phyloP scores from a whole-genome alignment of 441 rosid species.

The Adansonia grandidieri region DNA sequence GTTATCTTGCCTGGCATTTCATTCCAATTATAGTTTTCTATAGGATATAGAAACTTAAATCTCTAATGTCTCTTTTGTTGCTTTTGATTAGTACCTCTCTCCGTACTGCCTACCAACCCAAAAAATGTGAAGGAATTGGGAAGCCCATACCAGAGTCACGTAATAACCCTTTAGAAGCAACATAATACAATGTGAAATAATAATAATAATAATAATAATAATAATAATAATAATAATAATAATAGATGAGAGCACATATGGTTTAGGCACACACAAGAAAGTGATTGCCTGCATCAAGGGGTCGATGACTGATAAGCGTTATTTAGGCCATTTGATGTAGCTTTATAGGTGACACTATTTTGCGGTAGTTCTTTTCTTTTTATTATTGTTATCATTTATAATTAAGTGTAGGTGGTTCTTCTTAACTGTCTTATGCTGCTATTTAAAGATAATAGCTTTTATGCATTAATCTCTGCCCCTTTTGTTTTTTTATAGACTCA shows the following conservation, averaged over 20 bases:
- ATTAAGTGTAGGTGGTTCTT: not conserved
- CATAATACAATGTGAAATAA: not conserved
- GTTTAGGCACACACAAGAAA: not conserved
- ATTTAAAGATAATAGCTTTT: conserved; percentile 6
- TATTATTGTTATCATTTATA: not conserved
- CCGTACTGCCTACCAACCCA: not conserved
- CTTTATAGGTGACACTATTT: not conserved
- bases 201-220: not conserved
- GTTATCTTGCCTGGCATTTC: not conserved
- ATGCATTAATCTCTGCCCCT: conserved; percentile 23
- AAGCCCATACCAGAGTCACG: not conserved
- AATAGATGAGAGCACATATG: not conserved
- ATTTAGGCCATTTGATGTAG: not conserved
- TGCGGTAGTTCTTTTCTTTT: not conserved
- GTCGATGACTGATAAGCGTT: not conserved
- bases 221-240: not conserved
- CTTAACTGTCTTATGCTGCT: not conserved
- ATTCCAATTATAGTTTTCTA: not conserved
- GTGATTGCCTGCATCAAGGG: not conserved
- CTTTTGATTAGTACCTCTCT: not conserved
- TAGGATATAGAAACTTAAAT: not conserved
- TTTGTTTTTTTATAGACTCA: conserved; percentile 48
- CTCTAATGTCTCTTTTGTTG: not conserved
- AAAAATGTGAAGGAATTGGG: not conserved
- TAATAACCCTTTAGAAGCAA: not conserved